A percentile compares a stretch with the other conserved stretches of the same genome.
phyloP scores from a whole-genome alignment of 768 basidiomycete species.

The Russula compacta region DNA sequence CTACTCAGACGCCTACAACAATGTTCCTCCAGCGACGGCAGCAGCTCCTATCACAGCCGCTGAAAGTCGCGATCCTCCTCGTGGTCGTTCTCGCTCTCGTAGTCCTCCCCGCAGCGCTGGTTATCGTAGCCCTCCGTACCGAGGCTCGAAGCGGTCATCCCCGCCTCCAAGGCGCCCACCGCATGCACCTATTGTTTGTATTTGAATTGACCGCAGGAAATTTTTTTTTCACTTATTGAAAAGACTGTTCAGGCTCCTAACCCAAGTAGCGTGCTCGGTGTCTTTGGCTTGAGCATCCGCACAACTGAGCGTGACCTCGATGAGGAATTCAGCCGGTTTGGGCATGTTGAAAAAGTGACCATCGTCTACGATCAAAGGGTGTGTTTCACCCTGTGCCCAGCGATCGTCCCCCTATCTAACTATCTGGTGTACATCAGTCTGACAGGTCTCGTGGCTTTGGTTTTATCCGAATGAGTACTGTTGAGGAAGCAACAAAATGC shows the following conservation, averaged over 20 bases:
- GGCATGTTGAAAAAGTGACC: slow-evolving; percentile 87
- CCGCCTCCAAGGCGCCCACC: slow-evolving; percentile 53
- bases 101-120: slow-evolving; percentile 54
- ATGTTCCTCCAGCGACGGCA: slow-evolving; percentile 46
- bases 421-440: slow-evolving; percentile 41
- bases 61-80: slow-evolving; percentile 46
- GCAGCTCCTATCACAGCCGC: slow-evolving; percentile 32
- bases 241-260: slow-evolving; percentile 59
- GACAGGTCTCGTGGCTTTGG: slow-evolving; percentile 97
- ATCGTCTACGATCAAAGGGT: slow-evolving; percentile 97
- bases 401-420: not conserved
- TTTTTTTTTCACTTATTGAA: slow-evolving; percentile 26
- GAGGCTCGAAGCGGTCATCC: slow-evolving; percentile 35
- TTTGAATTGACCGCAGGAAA: slow-evolving; percentile 8
- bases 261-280: slow-evolving; percentile 83
- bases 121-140: slow-evolving; percentile 47
- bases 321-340: slow-evolving; percentile 85
- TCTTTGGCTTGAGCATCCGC: slow-evolving; percentile 96
- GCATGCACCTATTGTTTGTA: slow-evolving; percentile 67
- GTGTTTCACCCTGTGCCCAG: slow-evolving; percentile 28
- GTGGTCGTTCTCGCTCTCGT: slow-evolving; percentile 69
- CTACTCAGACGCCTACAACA: slow-evolving; percentile 79
- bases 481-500: slow-evolving; percentile 83
- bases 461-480: slow-evolving; percentile 86
- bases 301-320: slow-evolving; percentile 91